Conservation (phyloP, 2,329 filamentous ascomycete species). For the Fusarium torreyae region DNA sequence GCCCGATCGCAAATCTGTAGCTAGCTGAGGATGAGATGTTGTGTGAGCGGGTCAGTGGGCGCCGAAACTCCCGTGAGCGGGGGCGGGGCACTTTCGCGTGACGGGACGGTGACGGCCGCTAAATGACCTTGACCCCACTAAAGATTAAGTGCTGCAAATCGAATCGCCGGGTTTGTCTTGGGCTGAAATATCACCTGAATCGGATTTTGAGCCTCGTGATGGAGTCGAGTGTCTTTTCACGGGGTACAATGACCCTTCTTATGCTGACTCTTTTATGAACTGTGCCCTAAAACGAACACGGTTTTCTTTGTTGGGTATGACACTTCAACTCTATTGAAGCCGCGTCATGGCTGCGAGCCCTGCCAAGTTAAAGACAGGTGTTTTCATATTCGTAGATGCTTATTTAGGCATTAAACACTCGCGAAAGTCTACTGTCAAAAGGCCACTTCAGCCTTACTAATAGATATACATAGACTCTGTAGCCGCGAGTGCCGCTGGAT, state of each 20-base stretch:
- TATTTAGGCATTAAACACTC: constrained; percentile 16
- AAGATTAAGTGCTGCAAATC: constrained; percentile 1
- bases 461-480: background rate
- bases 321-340: background rate
- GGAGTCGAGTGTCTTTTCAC: constrained; percentile 12
- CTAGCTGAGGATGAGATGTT: constrained; percentile 23
- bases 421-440: background rate
- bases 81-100: constrained; percentile 40
- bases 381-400: constrained; percentile 6
- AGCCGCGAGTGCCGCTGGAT: background rate
- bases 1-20: constrained; percentile 6
- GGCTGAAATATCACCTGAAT: constrained; percentile 34
- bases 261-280: background rate
- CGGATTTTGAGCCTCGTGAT: constrained; percentile 25
- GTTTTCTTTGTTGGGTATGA: constrained; percentile 5
- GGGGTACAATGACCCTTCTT: constrained; percentile 10
- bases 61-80: constrained; percentile 45
- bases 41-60: constrained; percentile 28
- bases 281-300: constrained; percentile 10
- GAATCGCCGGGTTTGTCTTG: constrained; percentile 14
- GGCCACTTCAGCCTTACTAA: background rate
- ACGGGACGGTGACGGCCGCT: constrained; percentile 25
- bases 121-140: constrained; percentile 26
- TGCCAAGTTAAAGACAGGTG: constrained; percentile 22
- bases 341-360: constrained; percentile 18